Conservation (phyloP, 768 basidiomycete genomes). For the Boletellus ananiceps region DNA sequence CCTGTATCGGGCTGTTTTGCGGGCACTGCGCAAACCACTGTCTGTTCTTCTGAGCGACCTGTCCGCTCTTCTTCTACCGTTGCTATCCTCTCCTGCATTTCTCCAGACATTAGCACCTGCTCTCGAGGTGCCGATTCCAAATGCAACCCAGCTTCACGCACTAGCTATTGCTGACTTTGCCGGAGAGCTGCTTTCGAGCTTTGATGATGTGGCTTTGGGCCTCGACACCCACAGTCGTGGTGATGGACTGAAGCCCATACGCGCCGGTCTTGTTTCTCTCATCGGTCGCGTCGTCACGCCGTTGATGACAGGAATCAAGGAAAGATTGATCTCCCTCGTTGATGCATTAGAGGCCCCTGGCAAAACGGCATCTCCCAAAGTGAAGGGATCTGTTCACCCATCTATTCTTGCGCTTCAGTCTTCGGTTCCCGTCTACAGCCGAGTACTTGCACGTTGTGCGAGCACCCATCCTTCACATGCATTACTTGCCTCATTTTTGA, state of each 20-base stretch:
- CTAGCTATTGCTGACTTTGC: conserved; percentile 64
- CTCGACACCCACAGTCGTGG: conserved; percentile 55
- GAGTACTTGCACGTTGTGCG: conserved; percentile 54
- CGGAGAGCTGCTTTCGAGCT: conserved; percentile 66
- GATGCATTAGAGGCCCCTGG: conserved; percentile 55
- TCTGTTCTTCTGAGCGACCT: conserved; percentile 70
- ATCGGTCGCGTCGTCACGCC: conserved; percentile 65
- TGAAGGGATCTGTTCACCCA: conserved; percentile 39
- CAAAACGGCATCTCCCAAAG: conserved; percentile 18
- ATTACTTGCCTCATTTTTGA: conserved; percentile 63
- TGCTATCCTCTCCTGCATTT: conserved; percentile 63
- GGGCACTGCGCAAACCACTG: conserved; percentile 70
- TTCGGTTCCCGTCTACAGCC: conserved; percentile 58
- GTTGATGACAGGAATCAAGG: conserved; percentile 55
- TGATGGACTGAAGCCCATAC: conserved; percentile 63
- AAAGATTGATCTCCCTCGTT: conserved; percentile 56
- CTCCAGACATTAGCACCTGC: conserved; percentile 47
- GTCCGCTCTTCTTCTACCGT: conserved; percentile 60
- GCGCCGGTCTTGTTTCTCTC: conserved; percentile 67
- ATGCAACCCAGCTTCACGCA: conserved; percentile 68
- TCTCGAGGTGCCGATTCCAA: conserved; percentile 48
- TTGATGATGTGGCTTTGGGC: conserved; percentile 63
- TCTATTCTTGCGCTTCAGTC: conserved; percentile 56
- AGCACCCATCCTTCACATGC: conserved; percentile 51
- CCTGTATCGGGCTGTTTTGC: conserved; percentile 63